Conservation (phyloP, 192 early-diverging fungal genomes). For the Rhizophagus sp. region DNA sequence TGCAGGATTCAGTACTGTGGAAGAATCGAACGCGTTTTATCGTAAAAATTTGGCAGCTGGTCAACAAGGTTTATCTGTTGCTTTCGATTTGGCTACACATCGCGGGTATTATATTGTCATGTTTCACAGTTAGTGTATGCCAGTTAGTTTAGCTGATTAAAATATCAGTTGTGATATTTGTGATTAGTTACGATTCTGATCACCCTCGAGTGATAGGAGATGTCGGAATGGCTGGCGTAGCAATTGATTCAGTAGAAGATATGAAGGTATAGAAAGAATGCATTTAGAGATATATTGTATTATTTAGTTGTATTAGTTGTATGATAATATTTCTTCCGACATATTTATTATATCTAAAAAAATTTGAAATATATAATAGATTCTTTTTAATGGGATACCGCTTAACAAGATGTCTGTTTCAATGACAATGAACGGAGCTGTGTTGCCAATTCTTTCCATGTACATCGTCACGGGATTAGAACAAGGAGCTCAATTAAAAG, state of each 20-base stretch:
- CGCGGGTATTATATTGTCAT: slow-evolving; percentile 56
- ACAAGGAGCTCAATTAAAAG: slow-evolving; percentile 78
- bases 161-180: neutral
- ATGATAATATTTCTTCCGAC: neutral
- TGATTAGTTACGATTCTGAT: slow-evolving; percentile 78
- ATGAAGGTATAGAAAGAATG: slow-evolving; percentile 60
- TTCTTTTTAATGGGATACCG: slow-evolving; percentile 86
- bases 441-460: slow-evolving; percentile 87
- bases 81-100: slow-evolving; percentile 90
- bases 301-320: neutral
- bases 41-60: slow-evolving; percentile 84
- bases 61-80: slow-evolving; percentile 85
- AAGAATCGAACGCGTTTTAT: slow-evolving; percentile 89
- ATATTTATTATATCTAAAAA: neutral
- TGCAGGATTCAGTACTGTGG: slow-evolving; percentile 91
- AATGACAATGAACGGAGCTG: slow-evolving; percentile 97
- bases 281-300: neutral
- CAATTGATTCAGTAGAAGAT: slow-evolving; percentile 90
- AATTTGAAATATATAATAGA: slow-evolving; percentile 33
- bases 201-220: slow-evolving; percentile 88
- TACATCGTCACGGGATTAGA: slow-evolving; percentile 87
- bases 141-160: neutral
- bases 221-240: slow-evolving; percentile 93
- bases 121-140: neutral
- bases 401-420: slow-evolving; percentile 90